Percentiles rank a stretch among this genome's conserved stretches.
These are phyloP conservation scores for Ustilago hordei DNA, from an alignment of 1,284 basidiomycete species.

Conservation along the genomic window DNA sequence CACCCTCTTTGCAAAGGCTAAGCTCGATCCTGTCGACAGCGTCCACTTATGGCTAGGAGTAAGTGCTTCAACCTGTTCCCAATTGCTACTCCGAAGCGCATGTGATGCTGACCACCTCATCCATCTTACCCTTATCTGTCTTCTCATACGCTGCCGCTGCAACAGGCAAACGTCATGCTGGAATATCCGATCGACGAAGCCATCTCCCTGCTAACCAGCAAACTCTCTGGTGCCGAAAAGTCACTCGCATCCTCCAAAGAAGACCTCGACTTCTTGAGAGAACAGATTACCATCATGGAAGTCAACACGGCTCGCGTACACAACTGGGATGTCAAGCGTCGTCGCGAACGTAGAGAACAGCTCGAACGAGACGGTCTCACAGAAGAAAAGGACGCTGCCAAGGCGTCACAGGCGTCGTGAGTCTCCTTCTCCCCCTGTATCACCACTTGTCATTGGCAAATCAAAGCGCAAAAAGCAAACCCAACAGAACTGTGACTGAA, in stretches of 20 bases:
- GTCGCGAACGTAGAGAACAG: conserved; percentile 73
- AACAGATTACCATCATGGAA: conserved; percentile 97
- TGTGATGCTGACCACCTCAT: background rate
- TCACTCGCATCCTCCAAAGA: conserved; percentile 80
- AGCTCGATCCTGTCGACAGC: conserved; percentile 84
- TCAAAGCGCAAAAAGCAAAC: background rate
- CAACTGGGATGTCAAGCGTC: conserved; percentile 92
- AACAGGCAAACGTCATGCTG: conserved; percentile 82
- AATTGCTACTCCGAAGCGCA: background rate
- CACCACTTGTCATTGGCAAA: background rate
- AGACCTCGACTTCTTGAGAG: conserved; percentile 91
- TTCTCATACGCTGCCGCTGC: background rate
- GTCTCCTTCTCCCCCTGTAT: conserved; percentile 14
- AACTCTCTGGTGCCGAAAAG: conserved; percentile 81
- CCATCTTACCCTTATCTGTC: background rate
- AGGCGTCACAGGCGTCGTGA: conserved; percentile 44
- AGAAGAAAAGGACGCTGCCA: conserved; percentile 13
- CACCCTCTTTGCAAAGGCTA: conserved; percentile 91
- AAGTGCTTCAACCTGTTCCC: conserved; percentile 43
- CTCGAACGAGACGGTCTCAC: conserved; percentile 35
- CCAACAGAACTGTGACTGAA: conserved; percentile 22
- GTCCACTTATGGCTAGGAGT: conserved; percentile 98
- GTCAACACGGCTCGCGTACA: conserved; percentile 97
- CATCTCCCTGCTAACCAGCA: conserved; percentile 79
- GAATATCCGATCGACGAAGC: conserved; percentile 90